Base-by-base conservation (phyloP, 768 basidiomycete genomes). In the Psilocybe cubensis region DNA sequence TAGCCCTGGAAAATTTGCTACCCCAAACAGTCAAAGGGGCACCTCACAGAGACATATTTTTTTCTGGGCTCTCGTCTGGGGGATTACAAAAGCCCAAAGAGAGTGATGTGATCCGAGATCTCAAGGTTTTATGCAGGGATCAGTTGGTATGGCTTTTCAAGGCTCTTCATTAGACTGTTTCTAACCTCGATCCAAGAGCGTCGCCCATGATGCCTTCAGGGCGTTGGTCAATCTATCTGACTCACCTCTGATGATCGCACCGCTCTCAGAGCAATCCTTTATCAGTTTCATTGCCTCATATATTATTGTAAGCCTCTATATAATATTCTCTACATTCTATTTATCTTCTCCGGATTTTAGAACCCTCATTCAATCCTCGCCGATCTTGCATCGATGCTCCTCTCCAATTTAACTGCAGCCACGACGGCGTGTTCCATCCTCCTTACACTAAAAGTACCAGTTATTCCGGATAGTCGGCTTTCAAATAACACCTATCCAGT, bases 151-250 rank as follows among this genome's bases (percentile, higher is more conserved):
- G 82, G 42, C 35, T 1, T 24, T 58, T 38, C 38, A 27, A 54
- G 23, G 23, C 40, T 51, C 27, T 60, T 23, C 28, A 33, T 23
- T 9, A 20, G 40, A 17, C 4, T 31, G 23, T 25, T 40, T 45
- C 60, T 66, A 46, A 69, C 56, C 66, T 52, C 62, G 29, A 27
- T 40, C 50, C 25, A 65, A 97, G 94, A 84, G 87, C 55, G 84
- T 94, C 49, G 92, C 96, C 1, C 96, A 98, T 65, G 95, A 97
- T 77, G 96, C 96, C 2, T 91, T 98, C 70, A 86, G 92, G 59
- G 94, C 95, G 2, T 80, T 98, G 48, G 88, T 98, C 69, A 98
- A 98, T 74, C 82, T 98, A 29, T 92, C 94, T 2, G 95, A 96
- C 73, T 90, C 89, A 27, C 79, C 89, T 7, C 71, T 87, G 18